Evolutionary conservation across 108 stramenopile species (phyloP), one percentile per base, ranked within the genome.

Genomic region (Aurantiochytrium sp.): DNA sequence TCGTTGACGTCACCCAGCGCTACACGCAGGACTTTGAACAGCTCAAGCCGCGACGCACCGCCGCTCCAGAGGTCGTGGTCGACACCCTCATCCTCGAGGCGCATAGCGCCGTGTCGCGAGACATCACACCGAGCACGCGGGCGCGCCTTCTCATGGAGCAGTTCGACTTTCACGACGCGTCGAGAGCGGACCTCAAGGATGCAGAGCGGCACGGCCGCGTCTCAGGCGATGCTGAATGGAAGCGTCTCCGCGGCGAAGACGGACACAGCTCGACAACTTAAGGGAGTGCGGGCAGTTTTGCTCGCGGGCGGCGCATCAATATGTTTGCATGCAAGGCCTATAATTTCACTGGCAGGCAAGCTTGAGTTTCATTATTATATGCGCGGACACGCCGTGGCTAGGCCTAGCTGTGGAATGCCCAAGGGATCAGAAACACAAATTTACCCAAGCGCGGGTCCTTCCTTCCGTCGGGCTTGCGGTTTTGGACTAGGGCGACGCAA

Each of bases 1-100:
- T 97, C 1, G 92, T 94, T 32, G 98, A 99, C 89, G 97, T 98
- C 27, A 96, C 98, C 6, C 93, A 93, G 42, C 92, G 96, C 39
- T 98, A 98, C 88, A 96, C 96, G 1, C 36, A 4, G 4, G 45
- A 86, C 5, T 87, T 85, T 37, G 69, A 48, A 15, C 55, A 53
- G 50, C 37, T 73, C 55, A 17, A 53, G 42, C 27, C 10, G 55
- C 59, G 73, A 31, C 39, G 87, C 55, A 5, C 4, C 2, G 42
- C 41, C 21, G 48, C 45, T 4, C 55, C 48, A 12, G 81, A 55
- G 53, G 21, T 5, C 21, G 52, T 48, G 4, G 15, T 85, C 41
- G 55, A 55, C 0, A n/a, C 42, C 10, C 27, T 50, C 17, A 30
- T 54, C n/a, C 15, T 34, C 15, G 50, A 54, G 4, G 37, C 39